Percentiles rank a stretch among this genome's conserved stretches.
These are phyloP conservation scores for Kregervanrija fluxuum DNA, from an alignment of 805 yeast species.

Conservation along the genomic window DNA sequence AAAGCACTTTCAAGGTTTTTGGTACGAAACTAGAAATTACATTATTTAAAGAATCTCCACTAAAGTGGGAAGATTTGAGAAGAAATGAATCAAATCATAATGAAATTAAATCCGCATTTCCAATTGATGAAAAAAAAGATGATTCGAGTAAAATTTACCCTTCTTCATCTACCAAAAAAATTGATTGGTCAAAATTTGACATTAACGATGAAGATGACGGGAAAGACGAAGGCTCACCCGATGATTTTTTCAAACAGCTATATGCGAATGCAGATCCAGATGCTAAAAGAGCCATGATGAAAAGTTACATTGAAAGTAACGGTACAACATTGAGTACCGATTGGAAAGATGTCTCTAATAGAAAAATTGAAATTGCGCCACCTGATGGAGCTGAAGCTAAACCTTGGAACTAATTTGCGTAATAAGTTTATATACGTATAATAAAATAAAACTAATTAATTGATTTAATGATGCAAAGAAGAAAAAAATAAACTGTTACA, in stretches of 20 bases:
- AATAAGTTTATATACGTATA: neutral
- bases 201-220: conserved; percentile 32
- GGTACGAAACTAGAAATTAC: conserved; percentile 63
- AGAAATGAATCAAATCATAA: neutral
- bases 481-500: no score
- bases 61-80: conserved; percentile 4
- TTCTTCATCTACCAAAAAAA: conserved; percentile 50
- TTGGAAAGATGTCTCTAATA: conserved; percentile 79
- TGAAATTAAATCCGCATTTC: neutral
- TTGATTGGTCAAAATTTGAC: conserved; percentile 66
- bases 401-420: conserved; percentile 31
- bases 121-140: neutral
- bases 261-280: conserved; percentile 82
- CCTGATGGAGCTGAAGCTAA: conserved; percentile 68
- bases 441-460: neutral
- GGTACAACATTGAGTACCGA: conserved; percentile 92
- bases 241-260: conserved; percentile 66
- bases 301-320: conserved; percentile 84
- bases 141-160: conserved; percentile 31
- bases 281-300: conserved; percentile 91
- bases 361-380: conserved; percentile 57
- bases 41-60: conserved; percentile 4
- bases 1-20: conserved; percentile 44
- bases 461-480: neutral
- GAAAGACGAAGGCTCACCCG: conserved; percentile 42